phyloP scores from a whole-genome alignment of 2,329 filamentous ascomycete genomes.

The Neofusicoccum sp. region DNA sequence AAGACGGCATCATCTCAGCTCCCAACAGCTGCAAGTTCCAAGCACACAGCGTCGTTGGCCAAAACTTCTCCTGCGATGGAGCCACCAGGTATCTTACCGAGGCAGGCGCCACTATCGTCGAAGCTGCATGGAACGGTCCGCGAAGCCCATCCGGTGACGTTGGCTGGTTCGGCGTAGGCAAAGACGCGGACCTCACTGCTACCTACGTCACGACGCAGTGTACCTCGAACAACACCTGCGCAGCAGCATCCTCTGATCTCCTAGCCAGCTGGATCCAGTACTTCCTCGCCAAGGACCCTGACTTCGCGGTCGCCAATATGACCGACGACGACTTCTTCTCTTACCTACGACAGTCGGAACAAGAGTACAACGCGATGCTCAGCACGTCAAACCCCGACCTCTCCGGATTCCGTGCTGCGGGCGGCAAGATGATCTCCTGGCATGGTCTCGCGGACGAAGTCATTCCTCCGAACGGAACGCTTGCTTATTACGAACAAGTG shows the following conservation, averaged over 20 bases:
- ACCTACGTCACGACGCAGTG: conserved; percentile 21
- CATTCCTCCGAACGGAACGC: background rate
- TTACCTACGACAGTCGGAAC: conserved; percentile 25
- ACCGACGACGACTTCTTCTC: conserved; percentile 25
- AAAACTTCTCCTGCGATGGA: conserved; percentile 25
- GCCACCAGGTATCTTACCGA: conserved; percentile 26
- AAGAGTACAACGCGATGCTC: conserved; percentile 36
- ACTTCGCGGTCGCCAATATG: conserved; percentile 25
- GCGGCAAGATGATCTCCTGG: conserved; percentile 45
- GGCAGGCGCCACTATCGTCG: conserved; percentile 30
- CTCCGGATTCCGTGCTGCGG: conserved; percentile 32
- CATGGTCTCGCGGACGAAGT: conserved; percentile 31
- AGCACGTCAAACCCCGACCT: conserved; percentile 40
- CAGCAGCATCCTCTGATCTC: conserved; percentile 16
- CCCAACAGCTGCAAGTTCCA: background rate
- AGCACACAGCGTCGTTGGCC: conserved; percentile 26
- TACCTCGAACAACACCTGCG: conserved; percentile 19
- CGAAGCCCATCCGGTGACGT: conserved; percentile 21
- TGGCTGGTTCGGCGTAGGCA: conserved; percentile 36
- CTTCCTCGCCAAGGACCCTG: conserved; percentile 22
- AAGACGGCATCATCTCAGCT: background rate
- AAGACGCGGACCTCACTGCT: conserved; percentile 26
- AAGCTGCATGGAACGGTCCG: conserved; percentile 33
- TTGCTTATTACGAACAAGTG: background rate
- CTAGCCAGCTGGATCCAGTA: conserved; percentile 19